A percentile compares a stretch with the other conserved stretches of the same genome.
Conservation (phyloP, 2,329 filamentous ascomycete genomes). For the Fusarium sp. region DNA sequence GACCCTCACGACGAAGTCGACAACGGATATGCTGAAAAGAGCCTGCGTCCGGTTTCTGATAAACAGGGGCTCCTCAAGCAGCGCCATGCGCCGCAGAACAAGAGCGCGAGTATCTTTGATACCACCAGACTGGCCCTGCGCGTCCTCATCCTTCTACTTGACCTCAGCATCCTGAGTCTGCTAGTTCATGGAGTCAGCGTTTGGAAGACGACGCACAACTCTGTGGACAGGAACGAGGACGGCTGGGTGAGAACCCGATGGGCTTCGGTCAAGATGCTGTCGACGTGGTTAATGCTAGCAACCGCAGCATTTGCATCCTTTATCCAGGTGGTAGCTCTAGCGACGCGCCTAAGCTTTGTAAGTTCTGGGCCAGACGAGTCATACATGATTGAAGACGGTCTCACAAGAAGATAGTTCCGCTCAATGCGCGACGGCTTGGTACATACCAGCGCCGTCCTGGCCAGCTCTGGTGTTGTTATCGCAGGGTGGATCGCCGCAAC, state of each 20-base stretch:
- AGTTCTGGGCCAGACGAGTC: rapidly evolving
- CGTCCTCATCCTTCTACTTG: not conserved
- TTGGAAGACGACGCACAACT: slow-evolving; percentile 17
- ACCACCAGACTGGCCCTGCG: slow-evolving; percentile 2
- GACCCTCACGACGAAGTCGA: slow-evolving; percentile 15
- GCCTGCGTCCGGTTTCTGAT: not conserved
- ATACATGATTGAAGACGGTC: rapidly evolving
- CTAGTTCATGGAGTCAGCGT: not conserved
- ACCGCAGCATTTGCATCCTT: not conserved
- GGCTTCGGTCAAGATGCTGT: slow-evolving; percentile 8
- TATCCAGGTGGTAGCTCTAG: not conserved
- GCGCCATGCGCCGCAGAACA: not conserved
- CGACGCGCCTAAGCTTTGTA: not conserved
- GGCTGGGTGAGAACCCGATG: slow-evolving; percentile 15
- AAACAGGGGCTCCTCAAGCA: slow-evolving; percentile 1
- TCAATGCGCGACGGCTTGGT: not conserved
- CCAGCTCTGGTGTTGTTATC: not conserved
- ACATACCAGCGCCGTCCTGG: not conserved
- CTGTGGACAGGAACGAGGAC: slow-evolving; percentile 13
- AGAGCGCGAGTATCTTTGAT: not conserved
- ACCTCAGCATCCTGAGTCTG: slow-evolving; percentile 9
- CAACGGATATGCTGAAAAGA: not conserved
- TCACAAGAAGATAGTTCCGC: not conserved
- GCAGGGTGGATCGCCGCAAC: slow-evolving; percentile 4
- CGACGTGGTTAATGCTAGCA: slow-evolving; percentile 15